Conservation (phyloP, 306 rosid species). For the Fragaria nilgerrensis region DNA sequence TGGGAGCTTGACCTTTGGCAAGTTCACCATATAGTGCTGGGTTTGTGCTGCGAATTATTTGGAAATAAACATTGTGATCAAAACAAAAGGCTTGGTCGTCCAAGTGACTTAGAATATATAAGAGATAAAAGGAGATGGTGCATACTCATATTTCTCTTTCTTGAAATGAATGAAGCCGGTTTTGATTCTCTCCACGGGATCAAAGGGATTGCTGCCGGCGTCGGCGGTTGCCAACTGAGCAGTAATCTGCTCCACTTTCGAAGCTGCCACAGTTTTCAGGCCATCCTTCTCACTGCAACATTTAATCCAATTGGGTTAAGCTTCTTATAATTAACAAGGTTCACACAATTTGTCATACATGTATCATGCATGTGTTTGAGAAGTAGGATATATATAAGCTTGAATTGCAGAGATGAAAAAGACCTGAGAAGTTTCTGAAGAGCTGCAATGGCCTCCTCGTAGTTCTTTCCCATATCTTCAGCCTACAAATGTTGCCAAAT, state of each 20-base stretch:
- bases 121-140: neutral
- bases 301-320: neutral
- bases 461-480: conserved; percentile 80
- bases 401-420: neutral
- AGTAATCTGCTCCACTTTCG: conserved; percentile 75
- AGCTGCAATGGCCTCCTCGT: conserved; percentile 79
- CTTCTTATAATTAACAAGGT: neutral
- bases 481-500: conserved; percentile 33
- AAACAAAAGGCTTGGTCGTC: neutral
- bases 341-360: neutral
- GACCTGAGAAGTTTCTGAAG: conserved; percentile 84
- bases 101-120: neutral
- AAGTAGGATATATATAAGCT: neutral
- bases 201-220: conserved; percentile 34
- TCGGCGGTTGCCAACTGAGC: conserved; percentile 51
- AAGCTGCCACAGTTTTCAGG: conserved; percentile 62
- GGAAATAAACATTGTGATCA: conserved; percentile 9
- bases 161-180: conserved; percentile 76
- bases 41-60: conserved; percentile 44
- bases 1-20: conserved; percentile 91
- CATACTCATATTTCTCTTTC: conserved; percentile 93
- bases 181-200: conserved; percentile 79
- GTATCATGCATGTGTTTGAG: neutral
- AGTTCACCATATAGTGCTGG: conserved; percentile 85
- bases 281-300: conserved; percentile 61